Evolutionary conservation across 1,139 yeast genomes (phyloP).

Genomic region (Meyerozyma carpophila): DNA sequence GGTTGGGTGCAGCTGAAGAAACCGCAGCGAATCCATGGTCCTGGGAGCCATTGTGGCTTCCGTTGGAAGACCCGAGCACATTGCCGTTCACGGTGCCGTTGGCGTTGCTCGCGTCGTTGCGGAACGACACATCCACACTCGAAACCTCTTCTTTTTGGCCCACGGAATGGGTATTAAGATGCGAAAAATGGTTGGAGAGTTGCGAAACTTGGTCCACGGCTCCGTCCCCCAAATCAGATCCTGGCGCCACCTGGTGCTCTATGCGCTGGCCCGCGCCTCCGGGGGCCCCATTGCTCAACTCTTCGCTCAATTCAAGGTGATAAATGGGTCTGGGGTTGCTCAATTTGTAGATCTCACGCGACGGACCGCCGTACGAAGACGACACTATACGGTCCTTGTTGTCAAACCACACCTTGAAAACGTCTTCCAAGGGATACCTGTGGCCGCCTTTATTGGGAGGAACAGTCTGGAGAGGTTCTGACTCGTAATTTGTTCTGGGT

Average conservation of each 20-base stretch:
- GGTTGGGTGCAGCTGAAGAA: too few relatives aligned
- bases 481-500: not conserved
- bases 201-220: not conserved
- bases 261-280: not conserved
- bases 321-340: constrained; percentile 28
- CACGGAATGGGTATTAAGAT: not conserved
- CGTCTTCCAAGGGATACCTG: constrained; percentile 46
- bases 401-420: constrained; percentile 48
- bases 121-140: not conserved
- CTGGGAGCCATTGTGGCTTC: not conserved
- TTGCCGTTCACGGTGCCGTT: constrained; percentile 19
- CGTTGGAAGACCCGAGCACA: not conserved
- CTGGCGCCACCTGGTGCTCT: not conserved
- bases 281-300: not conserved
- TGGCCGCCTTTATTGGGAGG: constrained; percentile 35
- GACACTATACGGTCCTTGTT: constrained; percentile 33
- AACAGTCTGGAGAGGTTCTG: constrained; percentile 13
- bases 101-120: not conserved
- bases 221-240: not conserved
- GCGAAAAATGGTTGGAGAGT: not conserved
- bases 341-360: constrained; percentile 26
- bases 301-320: constrained; percentile 18
- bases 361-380: constrained; percentile 15
- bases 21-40: not conserved
- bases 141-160: not conserved